Conservation (phyloP, 129 eudicot genomes). For the Rutidosis leptorrhynchoides region DNA sequence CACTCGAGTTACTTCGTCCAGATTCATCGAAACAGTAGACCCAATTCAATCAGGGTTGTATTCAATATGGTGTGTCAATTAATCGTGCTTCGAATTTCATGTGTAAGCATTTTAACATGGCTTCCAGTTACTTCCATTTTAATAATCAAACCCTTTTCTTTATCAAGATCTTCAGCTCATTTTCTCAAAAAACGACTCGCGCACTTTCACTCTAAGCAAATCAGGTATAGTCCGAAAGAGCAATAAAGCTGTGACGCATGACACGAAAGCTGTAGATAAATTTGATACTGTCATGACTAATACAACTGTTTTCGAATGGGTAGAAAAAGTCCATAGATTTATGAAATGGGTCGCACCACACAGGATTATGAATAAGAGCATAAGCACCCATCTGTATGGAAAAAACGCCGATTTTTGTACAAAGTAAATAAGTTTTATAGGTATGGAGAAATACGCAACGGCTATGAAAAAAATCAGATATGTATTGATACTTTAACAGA, state of each 20-base stretch:
- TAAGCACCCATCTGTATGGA: slow-evolving; percentile 48
- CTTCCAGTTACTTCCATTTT: slow-evolving; percentile 49
- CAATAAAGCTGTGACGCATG: slow-evolving; percentile 51
- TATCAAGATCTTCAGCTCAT: slow-evolving; percentile 53
- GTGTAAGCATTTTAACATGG: slow-evolving; percentile 54
- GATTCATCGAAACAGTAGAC: slow-evolving; percentile 34
- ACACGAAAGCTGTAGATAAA: slow-evolving; percentile 43
- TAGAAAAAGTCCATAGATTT: slow-evolving; percentile 42
- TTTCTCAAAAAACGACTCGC: slow-evolving; percentile 39
- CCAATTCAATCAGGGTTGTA: slow-evolving; percentile 54
- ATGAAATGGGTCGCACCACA: slow-evolving; percentile 60
- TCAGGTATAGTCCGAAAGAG: slow-evolving; percentile 49
- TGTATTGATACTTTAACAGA: slow-evolving; percentile 44
- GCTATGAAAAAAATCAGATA: slow-evolving; percentile 54
- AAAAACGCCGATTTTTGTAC: slow-evolving; percentile 49
- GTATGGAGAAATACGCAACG: slow-evolving; percentile 55
- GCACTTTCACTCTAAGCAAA: slow-evolving; percentile 37
- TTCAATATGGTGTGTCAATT: slow-evolving; percentile 51
- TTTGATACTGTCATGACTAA: slow-evolving; percentile 45
- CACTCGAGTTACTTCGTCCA: slow-evolving; percentile 36
- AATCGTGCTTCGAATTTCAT: slow-evolving; percentile 59
- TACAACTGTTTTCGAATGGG: slow-evolving; percentile 47
- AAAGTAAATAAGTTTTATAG: slow-evolving; percentile 57
- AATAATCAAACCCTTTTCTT: slow-evolving; percentile 48
- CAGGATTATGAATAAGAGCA: slow-evolving; percentile 48